phyloP scores from a whole-genome alignment of 1,284 basidiomycete genomes.

The Naganishia sp. region DNA sequence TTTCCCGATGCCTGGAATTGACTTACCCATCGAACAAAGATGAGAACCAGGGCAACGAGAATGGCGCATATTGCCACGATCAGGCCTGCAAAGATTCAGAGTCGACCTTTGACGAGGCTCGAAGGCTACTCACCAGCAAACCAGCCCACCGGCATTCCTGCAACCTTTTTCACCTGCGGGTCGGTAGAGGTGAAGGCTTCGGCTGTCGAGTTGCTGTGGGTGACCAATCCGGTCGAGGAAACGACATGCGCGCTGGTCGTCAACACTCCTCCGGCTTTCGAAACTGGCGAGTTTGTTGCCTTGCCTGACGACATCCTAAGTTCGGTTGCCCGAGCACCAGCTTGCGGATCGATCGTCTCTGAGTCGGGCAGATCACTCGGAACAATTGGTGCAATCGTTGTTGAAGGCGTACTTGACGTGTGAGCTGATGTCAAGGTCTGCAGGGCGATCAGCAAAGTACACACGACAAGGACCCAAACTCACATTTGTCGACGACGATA shows the following conservation, averaged over 20 bases:
- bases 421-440: too few relatives aligned
- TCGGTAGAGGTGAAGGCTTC: neutral
- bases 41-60: neutral
- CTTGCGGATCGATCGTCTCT: too few relatives aligned
- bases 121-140: constrained; percentile 1
- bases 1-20: too few relatives aligned
- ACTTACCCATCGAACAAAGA: constrained; percentile 17
- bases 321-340: too few relatives aligned
- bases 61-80: neutral
- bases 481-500: neutral
- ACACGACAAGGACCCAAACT: neutral
- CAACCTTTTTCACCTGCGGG: neutral
- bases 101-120: neutral
- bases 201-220: constrained; percentile 3
- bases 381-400: too few relatives aligned
- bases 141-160: constrained; percentile 6
- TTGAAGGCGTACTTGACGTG: too few relatives aligned
- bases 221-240: constrained; percentile 12
- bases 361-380: too few relatives aligned
- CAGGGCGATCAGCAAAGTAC: too few relatives aligned
- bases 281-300: neutral
- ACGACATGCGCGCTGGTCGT: constrained; percentile 12
- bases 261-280: neutral
- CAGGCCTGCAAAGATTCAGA: neutral
- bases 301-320: neutral